A percentile compares a stretch with the other conserved stretches of the same genome.
Conservation (phyloP, 2,329 filamentous ascomycete species). For the Ophiocordyceps camponoti-saundersi region DNA sequence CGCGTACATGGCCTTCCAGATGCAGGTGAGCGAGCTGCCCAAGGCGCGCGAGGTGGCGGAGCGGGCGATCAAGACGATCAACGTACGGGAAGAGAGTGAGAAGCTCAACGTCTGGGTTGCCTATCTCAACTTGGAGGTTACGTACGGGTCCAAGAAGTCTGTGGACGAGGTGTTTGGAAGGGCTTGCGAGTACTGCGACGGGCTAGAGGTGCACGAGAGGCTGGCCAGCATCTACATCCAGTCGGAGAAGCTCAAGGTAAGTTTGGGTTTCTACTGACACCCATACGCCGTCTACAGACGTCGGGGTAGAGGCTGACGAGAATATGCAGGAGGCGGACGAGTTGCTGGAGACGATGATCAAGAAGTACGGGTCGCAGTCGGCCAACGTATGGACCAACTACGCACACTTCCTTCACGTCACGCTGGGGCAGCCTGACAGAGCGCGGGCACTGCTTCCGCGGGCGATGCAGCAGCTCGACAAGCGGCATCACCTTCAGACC, state of each 20-base stretch:
- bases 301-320: conserved; percentile 13
- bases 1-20: conserved; percentile 96
- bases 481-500: conserved; percentile 45
- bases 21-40: conserved; percentile 74
- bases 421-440: conserved; percentile 49
- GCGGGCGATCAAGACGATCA: conserved; percentile 79
- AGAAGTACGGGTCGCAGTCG: conserved; percentile 72
- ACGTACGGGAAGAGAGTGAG: conserved; percentile 77
- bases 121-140: conserved; percentile 83
- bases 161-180: conserved; percentile 79
- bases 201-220: conserved; percentile 75
- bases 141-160: conserved; percentile 68
- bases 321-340: conserved; percentile 62
- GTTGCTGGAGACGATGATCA: conserved; percentile 71
- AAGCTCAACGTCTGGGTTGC: conserved; percentile 95
- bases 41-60: conserved; percentile 83
- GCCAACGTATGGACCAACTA: conserved; percentile 87
- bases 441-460: conserved; percentile 65
- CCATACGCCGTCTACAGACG: too few species aligned
- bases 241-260: conserved; percentile 68
- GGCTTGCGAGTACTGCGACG: conserved; percentile 86
- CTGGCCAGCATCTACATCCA: conserved; percentile 91
- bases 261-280: conserved; percentile 12
- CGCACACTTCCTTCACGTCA: conserved; percentile 77
- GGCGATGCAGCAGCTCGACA: conserved; percentile 67